Conservation (phyloP, 805 yeast species). For the Monosporozyma unispora region DNA sequence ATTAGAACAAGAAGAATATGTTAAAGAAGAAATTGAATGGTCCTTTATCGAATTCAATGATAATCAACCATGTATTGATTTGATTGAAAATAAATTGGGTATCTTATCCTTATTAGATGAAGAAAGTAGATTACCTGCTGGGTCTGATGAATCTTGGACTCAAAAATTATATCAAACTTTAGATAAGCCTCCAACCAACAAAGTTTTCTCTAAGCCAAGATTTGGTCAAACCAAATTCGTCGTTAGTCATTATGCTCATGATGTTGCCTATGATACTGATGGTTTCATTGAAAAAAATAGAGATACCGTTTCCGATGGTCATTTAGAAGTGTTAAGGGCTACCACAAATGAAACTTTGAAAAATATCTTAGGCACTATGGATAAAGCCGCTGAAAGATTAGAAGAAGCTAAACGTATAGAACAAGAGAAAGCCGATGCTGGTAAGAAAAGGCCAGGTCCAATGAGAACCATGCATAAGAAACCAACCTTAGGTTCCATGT, state of each 20-base stretch:
- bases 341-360: constrained; percentile 58
- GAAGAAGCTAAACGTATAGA: constrained; percentile 32
- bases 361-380: constrained; percentile 57
- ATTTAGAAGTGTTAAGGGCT: constrained; percentile 69
- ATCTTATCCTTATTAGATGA: constrained; percentile 83
- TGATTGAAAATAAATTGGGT: constrained; percentile 85
- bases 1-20: constrained; percentile 91
- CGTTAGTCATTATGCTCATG: constrained; percentile 89
- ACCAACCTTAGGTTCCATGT: constrained; percentile 91
- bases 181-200: constrained; percentile 64
- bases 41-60: constrained; percentile 91
- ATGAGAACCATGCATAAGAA: constrained; percentile 50
- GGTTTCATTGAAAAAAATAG: constrained; percentile 96
- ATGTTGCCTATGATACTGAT: constrained; percentile 83
- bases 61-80: constrained; percentile 91
- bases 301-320: constrained; percentile 96
- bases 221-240: constrained; percentile 87
- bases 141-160: constrained; percentile 86
- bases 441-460: constrained; percentile 35
- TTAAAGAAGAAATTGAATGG: constrained; percentile 91
- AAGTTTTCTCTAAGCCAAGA: constrained; percentile 84
- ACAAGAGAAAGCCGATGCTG: constrained; percentile 21
- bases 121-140: constrained; percentile 90
- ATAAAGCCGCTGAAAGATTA: constrained; percentile 40
- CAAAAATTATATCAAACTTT: constrained; percentile 81